Percentiles rank a stretch among this genome's conserved stretches.
phyloP scores from a whole-genome alignment of 2,329 filamentous ascomycete genomes.

The Amesomyces nigricolor region DNA sequence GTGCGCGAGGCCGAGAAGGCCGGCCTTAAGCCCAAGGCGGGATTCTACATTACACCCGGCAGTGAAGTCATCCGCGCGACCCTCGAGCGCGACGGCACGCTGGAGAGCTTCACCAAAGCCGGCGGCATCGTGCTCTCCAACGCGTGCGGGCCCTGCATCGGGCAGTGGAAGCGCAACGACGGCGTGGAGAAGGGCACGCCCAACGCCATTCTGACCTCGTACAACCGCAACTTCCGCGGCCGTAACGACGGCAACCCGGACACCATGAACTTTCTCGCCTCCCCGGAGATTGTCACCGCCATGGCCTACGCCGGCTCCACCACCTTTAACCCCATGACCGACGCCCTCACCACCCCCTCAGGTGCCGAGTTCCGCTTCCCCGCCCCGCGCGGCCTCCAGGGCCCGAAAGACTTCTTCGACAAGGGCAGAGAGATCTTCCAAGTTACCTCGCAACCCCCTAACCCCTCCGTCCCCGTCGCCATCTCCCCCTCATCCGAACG shows the following conservation, averaged over 20 bases:
- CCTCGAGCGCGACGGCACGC: constrained; percentile 79
- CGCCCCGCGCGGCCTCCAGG: constrained; percentile 65
- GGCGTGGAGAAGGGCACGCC: constrained; percentile 74
- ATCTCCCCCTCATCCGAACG: constrained; percentile 85
- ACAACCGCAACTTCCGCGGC: constrained; percentile 97
- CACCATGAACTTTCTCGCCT: constrained; percentile 98
- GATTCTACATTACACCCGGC: constrained; percentile 94
- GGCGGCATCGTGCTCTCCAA: constrained; percentile 90
- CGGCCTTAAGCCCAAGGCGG: constrained; percentile 81
- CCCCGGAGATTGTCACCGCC: constrained; percentile 92
- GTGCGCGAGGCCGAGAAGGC: constrained; percentile 85
- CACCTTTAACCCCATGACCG: constrained; percentile 93
- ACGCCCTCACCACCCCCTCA: constrained; percentile 71
- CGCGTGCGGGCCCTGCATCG: constrained; percentile 89
- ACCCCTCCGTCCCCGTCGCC: constrained; percentile 64
- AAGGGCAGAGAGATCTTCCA: constrained; percentile 69
- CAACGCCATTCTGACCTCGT: constrained; percentile 94
- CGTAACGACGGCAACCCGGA: constrained; percentile 94
- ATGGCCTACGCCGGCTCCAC: constrained; percentile 90
- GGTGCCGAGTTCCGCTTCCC: constrained; percentile 81
- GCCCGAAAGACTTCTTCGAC: constrained; percentile 63
- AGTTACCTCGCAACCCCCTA: constrained; percentile 65
- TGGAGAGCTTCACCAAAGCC: constrained; percentile 77
- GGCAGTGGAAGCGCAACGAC: constrained; percentile 92
- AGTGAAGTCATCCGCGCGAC: constrained; percentile 97